These are phyloP conservation scores for Aureobasidium uvarum DNA, from an alignment of 2,329 filamentous ascomycete genomes.

Conservation along the genomic window DNA sequence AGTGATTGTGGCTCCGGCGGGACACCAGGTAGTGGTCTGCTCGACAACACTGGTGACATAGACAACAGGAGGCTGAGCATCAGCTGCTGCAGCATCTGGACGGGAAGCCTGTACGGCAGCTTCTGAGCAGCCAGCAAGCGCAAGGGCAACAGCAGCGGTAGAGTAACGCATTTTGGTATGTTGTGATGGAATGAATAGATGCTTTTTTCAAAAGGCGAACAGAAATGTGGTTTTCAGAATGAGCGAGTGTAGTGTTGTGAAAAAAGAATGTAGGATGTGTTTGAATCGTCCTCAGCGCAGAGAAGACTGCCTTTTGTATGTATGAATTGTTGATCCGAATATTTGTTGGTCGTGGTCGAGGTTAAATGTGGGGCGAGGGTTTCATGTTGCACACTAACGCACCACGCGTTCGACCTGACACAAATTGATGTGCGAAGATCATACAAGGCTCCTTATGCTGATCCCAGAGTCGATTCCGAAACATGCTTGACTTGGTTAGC, in stretches of 20 bases:
- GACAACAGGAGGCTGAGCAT: constrained; percentile 3
- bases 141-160: constrained; percentile 17
- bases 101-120: not conserved
- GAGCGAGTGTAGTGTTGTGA: not conserved
- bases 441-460: constrained; percentile 5
- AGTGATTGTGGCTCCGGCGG: constrained; percentile 6
- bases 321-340: constrained; percentile 6
- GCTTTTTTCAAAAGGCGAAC: not conserved
- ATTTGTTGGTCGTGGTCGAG: not conserved
- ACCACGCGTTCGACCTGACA: constrained; percentile 6
- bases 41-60: constrained; percentile 18
- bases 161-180: constrained; percentile 13
- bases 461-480: not conserved
- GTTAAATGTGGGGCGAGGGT: not conserved
- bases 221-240: not conserved
- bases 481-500: not conserved
- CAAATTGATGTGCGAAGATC: constrained; percentile 11
- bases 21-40: constrained; percentile 14
- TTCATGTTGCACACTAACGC: not conserved
- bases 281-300: not conserved
- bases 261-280: constrained; percentile 10
- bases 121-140: not conserved
- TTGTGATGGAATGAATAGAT: not conserved
- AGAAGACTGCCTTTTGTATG: not conserved
- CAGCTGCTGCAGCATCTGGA: too few relatives aligned